Base-by-base conservation (phyloP, 345 rosid species). In the Salix suchowensis region DNA sequence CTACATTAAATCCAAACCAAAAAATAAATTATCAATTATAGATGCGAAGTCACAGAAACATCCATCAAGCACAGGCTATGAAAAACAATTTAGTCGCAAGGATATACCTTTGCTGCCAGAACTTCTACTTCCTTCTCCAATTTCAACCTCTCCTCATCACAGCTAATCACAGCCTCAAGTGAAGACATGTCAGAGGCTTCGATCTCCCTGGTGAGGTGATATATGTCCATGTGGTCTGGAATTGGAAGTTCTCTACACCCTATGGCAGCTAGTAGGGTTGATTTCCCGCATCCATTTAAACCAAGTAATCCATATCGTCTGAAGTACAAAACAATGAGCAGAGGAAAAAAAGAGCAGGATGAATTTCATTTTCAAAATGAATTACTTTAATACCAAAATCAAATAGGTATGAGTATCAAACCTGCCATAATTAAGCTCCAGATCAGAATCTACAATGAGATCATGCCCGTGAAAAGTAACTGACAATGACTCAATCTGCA, bases 391-490 rank as follows among this genome's bases (percentile, higher is more conserved):
- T 21, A 58, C n/a, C 39, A 34, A 26, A 67, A 12, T 23, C 46
- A 68, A 19, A n/a, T 39, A n/a, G 36, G 65, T 67, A 34, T 18
- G 13, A 44, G 13, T 68, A 65, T 67, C 84, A 87, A 48, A 89
- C 93, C 96, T 91, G 67, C 99, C 99, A 83, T 96, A 96, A 75
- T 96, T 96, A 76, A 96, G 98, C 90, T 94, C 99, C 88, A 96
- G 82, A 76, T 84, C 85, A 32, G 99, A 86, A 85, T 96, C 99
- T 67, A 96, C 96, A 60, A 96, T 90, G 64, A 96, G 97, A 74
- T 96, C 98, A 68, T 96, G 91, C 44, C 99, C 99, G 60, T 96
- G 99, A 72, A 96, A 96, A 61, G 99, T 96, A 26, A 96, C 94
- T 48, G 99, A 94, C 58, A 96, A 74, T 24, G 99, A 94, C 80